A percentile compares a stretch with the other conserved stretches of the same genome.
Conservation (phyloP, 1,139 yeast species). For the Suhomyces chickasaworum region DNA sequence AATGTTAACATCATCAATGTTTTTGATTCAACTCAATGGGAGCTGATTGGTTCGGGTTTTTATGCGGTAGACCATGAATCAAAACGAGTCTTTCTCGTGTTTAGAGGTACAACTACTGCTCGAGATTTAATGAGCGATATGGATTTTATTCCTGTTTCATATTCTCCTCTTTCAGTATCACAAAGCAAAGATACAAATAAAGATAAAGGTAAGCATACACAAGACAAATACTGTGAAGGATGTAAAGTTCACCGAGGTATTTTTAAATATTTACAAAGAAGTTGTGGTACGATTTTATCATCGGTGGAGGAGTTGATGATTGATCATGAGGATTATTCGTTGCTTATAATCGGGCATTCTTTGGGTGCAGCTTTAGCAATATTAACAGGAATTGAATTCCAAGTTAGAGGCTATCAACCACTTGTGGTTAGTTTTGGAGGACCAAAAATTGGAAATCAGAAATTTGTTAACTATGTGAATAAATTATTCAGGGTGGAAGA, state of each 20-base stretch:
- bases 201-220: slow-evolving; percentile 6
- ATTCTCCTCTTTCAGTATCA: slow-evolving; percentile 28
- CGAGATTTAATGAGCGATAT: slow-evolving; percentile 62
- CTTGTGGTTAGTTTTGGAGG: slow-evolving; percentile 60
- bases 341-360: slow-evolving; percentile 68
- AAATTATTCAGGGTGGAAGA: slow-evolving; percentile 41
- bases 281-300: slow-evolving; percentile 37
- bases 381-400: slow-evolving; percentile 61
- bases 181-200: slow-evolving; percentile 5
- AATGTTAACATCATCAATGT: slow-evolving; percentile 36
- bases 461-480: slow-evolving; percentile 55
- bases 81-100: slow-evolving; percentile 42
- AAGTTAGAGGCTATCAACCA: slow-evolving; percentile 52
- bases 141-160: slow-evolving; percentile 42
- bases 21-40: slow-evolving; percentile 42
- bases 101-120: slow-evolving; percentile 60
- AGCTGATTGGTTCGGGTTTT: slow-evolving; percentile 55
- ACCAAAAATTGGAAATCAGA: slow-evolving; percentile 61
- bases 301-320: slow-evolving; percentile 33
- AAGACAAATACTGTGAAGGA: slow-evolving; percentile 37
- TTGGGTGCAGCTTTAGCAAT: slow-evolving; percentile 71
- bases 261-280: slow-evolving; percentile 41
- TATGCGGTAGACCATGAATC: slow-evolving; percentile 43
- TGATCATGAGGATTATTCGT: slow-evolving; percentile 46
- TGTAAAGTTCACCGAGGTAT: slow-evolving; percentile 68